phyloP scores from a whole-genome alignment of 345 rosid genomes.

The Ceriops tagal region DNA sequence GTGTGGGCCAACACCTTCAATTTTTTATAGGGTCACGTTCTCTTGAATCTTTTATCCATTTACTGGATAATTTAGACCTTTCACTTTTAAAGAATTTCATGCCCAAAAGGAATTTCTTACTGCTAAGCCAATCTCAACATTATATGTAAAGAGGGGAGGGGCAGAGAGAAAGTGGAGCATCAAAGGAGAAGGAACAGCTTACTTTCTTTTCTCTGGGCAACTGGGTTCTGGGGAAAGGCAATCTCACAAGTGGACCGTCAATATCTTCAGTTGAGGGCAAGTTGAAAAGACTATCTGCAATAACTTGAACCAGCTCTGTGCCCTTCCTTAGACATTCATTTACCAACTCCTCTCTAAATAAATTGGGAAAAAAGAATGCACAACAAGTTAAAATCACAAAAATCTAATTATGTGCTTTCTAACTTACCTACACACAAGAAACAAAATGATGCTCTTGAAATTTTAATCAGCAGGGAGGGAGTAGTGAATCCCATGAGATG shows the following conservation, averaged over 20 bases:
- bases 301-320: slow-evolving; percentile 63
- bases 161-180: background rate
- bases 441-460: background rate
- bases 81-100: no score
- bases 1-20: no score
- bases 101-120: background rate
- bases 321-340: slow-evolving; percentile 57
- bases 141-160: no score
- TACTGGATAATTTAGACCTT: no score
- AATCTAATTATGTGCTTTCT: background rate
- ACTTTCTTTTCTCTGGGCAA: slow-evolving; percentile 91
- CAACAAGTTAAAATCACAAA: background rate
- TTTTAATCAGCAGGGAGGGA: no score
- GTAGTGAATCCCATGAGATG: no score
- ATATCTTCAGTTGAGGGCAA: slow-evolving; percentile 71
- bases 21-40: no score
- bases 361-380: background rate
- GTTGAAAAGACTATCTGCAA: slow-evolving; percentile 62
- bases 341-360: slow-evolving; percentile 61
- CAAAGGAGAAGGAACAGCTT: slow-evolving; percentile 16
- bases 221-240: slow-evolving; percentile 70
- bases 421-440: background rate
- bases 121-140: background rate
- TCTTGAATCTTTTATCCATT: no score
- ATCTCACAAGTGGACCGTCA: slow-evolving; percentile 74